Conservation (phyloP, 192 early-diverging fungal species). For the Gigaspora rosea region DNA sequence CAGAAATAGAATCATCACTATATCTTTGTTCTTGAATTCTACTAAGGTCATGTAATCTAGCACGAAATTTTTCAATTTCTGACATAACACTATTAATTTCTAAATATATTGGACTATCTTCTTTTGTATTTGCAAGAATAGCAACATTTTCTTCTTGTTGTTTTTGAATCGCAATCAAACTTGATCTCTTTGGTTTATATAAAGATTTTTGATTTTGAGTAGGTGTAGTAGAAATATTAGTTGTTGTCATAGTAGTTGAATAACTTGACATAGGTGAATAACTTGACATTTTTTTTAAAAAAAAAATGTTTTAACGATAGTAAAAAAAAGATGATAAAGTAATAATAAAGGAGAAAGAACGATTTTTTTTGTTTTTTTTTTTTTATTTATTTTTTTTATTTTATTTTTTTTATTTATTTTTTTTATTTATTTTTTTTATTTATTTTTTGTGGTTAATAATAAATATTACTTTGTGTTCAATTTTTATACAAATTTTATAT, state of each 20-base stretch:
- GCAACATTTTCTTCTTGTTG: slow-evolving; percentile 1
- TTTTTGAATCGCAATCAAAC: background rate
- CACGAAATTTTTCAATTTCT: slow-evolving; percentile 14
- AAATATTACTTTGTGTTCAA: no score
- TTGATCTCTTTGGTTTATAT: background rate
- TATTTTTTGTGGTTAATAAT: no score
- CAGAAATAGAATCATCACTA: background rate
- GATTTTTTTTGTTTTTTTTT: no score
- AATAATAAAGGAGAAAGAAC: no score
- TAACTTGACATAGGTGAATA: no score
- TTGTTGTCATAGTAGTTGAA: background rate
- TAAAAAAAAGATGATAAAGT: no score
- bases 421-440: no score
- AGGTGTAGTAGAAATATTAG: background rate
- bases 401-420: no score
- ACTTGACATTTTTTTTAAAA: no score
- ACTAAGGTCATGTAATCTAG: slow-evolving; percentile 7
- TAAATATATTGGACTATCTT: background rate
- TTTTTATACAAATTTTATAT: no score
- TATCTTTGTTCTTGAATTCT: slow-evolving; percentile 1
- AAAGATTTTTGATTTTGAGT: background rate
- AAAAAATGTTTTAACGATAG: no score
- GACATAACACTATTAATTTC: slow-evolving; percentile 12
- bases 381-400: no score
- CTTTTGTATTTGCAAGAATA: background rate